Percentiles rank a stretch among this genome's conserved stretches.
phyloP scores from a whole-genome alignment of 2,329 filamentous ascomycete genomes.

The Xylariaceae sp. region DNA sequence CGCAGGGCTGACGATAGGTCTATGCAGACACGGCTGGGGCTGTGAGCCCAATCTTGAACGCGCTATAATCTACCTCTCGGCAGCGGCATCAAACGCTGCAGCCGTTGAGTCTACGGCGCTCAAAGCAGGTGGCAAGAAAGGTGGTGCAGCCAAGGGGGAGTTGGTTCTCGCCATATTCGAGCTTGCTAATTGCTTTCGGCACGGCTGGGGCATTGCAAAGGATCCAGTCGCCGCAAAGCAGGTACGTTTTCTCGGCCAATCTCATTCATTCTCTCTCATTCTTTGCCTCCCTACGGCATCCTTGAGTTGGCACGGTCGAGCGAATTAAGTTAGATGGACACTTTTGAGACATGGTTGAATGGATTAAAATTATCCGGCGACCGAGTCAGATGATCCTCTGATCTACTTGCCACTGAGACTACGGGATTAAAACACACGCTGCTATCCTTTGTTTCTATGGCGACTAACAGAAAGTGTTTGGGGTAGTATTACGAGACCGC shows the following conservation, averaged over 20 bases:
- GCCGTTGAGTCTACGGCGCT: slow-evolving; percentile 80
- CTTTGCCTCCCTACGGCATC: slow-evolving; percentile 2
- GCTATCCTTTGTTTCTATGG: slow-evolving; percentile 6
- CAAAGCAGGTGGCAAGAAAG: slow-evolving; percentile 82
- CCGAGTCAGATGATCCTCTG: slow-evolving; percentile 1
- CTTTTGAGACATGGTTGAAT: not conserved
- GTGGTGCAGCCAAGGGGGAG: slow-evolving; percentile 91
- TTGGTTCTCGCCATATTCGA: slow-evolving; percentile 95
- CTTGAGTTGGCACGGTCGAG: slow-evolving; percentile 2
- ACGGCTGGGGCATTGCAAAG: slow-evolving; percentile 87
- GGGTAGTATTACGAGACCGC: slow-evolving; percentile 92
- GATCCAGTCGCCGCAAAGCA: slow-evolving; percentile 79
- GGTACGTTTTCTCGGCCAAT: slow-evolving; percentile 37
- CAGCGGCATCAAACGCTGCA: slow-evolving; percentile 85
- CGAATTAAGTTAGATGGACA: not conserved
- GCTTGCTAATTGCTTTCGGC: slow-evolving; percentile 83
- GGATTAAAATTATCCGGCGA: not conserved
- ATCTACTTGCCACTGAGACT: slow-evolving; percentile 4
- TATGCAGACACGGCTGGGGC: slow-evolving; percentile 81
- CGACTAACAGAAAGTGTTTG: slow-evolving; percentile 22
- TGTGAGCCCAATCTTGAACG: slow-evolving; percentile 64
- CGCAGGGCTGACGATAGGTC: slow-evolving; percentile 25
- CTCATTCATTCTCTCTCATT: not conserved
- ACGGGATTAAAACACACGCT: not conserved
- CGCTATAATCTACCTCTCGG: slow-evolving; percentile 78